A percentile compares a stretch with the other conserved stretches of the same genome.
phyloP scores from a whole-genome alignment of 148 eudicot genomes.

The Pharnaceum exiguum region DNA sequence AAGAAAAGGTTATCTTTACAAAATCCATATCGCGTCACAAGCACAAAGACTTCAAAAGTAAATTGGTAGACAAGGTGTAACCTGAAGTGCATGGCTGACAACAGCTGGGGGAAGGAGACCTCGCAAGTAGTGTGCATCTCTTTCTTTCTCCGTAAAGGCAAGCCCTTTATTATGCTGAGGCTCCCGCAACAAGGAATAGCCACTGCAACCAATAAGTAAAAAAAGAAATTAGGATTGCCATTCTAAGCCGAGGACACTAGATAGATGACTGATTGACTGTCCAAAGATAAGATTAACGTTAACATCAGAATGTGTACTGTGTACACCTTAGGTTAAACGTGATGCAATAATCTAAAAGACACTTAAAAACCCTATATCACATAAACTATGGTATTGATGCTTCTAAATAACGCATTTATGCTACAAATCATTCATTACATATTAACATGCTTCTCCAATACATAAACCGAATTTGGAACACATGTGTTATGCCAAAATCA shows the following conservation, averaged over 20 bases:
- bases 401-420: too few relatives aligned
- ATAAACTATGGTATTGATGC: too few relatives aligned
- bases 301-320: too few relatives aligned
- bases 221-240: neutral
- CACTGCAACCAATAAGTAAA: constrained; percentile 46
- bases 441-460: too few relatives aligned
- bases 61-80: constrained; percentile 10
- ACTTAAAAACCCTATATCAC: too few relatives aligned
- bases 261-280: too few relatives aligned
- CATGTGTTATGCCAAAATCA: neutral
- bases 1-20: neutral
- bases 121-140: constrained; percentile 85
- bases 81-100: constrained; percentile 77
- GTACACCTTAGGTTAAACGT: too few relatives aligned
- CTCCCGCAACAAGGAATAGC: constrained; percentile 85
- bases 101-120: constrained; percentile 95
- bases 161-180: constrained; percentile 95
- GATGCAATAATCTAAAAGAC: too few relatives aligned
- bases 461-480: neutral
- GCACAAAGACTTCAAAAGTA: neutral
- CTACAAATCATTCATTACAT: too few relatives aligned
- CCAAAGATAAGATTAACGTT: too few relatives aligned
- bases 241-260: neutral
- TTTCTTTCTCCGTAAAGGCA: constrained; percentile 82
- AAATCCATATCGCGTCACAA: neutral